phyloP scores from a whole-genome alignment of 306 rosid genomes.

The Chamaecrista fasciculata region DNA sequence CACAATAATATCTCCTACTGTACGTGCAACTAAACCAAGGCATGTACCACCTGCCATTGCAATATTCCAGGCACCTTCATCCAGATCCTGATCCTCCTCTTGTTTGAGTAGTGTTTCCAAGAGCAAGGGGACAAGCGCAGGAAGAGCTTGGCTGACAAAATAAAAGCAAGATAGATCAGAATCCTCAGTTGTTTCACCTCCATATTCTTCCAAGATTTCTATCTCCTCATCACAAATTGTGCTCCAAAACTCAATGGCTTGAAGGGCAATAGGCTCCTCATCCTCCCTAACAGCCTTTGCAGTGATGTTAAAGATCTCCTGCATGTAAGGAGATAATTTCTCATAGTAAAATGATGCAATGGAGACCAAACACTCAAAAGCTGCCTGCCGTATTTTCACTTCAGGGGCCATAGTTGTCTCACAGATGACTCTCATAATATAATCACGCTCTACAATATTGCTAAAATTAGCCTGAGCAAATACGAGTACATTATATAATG shows the following conservation, averaged over 20 bases:
- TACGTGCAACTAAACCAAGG: conserved; percentile 87
- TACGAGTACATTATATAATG: conserved; percentile 80
- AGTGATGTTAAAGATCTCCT: conserved; percentile 72
- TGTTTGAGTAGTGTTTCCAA: conserved; percentile 91
- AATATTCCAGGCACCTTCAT: conserved; percentile 97
- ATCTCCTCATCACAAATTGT: conserved; percentile 93
- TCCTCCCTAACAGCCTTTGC: conserved; percentile 80
- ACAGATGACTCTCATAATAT: conserved; percentile 91
- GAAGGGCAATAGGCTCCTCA: conserved; percentile 91
- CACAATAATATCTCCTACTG: conserved; percentile 84
- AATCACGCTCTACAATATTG: conserved; percentile 86
- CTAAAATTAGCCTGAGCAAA: conserved; percentile 85
- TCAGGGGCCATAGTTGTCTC: conserved; percentile 81
- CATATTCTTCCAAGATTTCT: conserved; percentile 75
- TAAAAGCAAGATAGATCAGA: conserved; percentile 76
- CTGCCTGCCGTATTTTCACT: conserved; percentile 73
- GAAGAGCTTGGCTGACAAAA: conserved; percentile 91
- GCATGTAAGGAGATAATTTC: conserved; percentile 74
- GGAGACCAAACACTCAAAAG: conserved; percentile 88
- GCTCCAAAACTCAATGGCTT: conserved; percentile 96
- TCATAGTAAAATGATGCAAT: conserved; percentile 80
- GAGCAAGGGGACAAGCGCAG: conserved; percentile 76
- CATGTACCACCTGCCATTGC: conserved; percentile 98
- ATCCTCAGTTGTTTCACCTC: conserved; percentile 61
- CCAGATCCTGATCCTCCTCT: conserved; percentile 95